Base-by-base conservation (phyloP, 2,329 filamentous ascomycete species). In the Apiospora hydei region DNA sequence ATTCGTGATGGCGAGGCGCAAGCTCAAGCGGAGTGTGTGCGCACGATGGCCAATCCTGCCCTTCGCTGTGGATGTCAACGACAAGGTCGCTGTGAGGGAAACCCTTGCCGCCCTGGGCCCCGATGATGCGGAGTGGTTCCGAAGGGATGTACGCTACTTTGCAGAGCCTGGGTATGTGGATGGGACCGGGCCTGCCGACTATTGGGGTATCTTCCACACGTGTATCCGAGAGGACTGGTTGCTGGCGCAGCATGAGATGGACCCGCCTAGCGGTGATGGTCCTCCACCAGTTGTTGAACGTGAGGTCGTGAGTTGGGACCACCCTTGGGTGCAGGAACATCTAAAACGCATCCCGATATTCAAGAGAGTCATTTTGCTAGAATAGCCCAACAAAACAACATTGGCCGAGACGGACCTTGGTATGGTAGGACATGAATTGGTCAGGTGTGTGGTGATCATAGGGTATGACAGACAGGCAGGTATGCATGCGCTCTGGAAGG, bases 261-360 rank as follows among this genome's bases (percentile, higher is more conserved):
- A 67, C 4, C 66, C 66, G n/a, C 41, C 41, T 3, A n/a, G 16
- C 5, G 66, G 18, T n/a, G 66, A 18, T 46, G 41, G 30, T 46
- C 30, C n/a, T 4, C 41, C 41, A 8, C 66, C 66, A n/a, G 8
- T 30, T 13, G 41, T 34, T 41, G 66, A 46, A 5, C 24, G 44
- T 21, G 66, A 67, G 41, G 16, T 46, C 11, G 13, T 26, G 41
- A 21, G 44, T 21, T 67, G 66, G 66, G 66, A 8, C 8, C 66
- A 67, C 38, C 66, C 66, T 7, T 67, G 67, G 67, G 67, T 69
- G 10, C 67, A 49, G 26, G 43, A 34, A 10, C 26, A 69, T 14
- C n/a, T 69, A 16, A 16, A 30, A 11, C 8, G 16, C 10, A 49
- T 34, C 34, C 44, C 67, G 18, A 2, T 1, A 16, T 69, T 69